These are phyloP conservation scores for Ceratocystis lukuohia DNA, from an alignment of 2,329 filamentous ascomycete species.

Conservation along the genomic window DNA sequence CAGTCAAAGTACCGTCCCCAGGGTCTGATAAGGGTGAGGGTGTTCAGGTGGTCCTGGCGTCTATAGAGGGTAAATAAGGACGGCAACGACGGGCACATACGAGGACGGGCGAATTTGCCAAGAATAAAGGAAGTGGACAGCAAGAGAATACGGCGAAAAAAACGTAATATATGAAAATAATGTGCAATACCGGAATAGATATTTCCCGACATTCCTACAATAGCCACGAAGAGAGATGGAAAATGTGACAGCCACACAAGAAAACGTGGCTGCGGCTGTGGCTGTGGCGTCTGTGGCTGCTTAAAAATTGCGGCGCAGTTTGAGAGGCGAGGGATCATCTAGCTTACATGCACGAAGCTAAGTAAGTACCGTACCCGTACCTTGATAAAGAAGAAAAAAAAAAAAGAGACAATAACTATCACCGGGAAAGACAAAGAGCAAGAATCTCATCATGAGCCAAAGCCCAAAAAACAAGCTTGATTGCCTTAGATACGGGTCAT, in stretches of 20 bases:
- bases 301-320: background rate
- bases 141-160: background rate
- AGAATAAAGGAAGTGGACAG: background rate
- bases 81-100: background rate
- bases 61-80: background rate
- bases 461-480: background rate
- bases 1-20: background rate
- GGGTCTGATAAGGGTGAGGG: conserved; percentile 8
- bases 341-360: too few species aligned
- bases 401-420: background rate
- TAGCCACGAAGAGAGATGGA: background rate
- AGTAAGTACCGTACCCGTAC: too few species aligned
- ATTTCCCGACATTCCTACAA: too few species aligned
- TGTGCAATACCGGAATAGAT: too few species aligned
- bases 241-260: background rate
- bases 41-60: conserved; percentile 1
- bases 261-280: background rate
- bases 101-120: background rate
- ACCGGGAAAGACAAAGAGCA: background rate
- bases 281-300: background rate
- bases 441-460: background rate
- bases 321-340: too few species aligned
- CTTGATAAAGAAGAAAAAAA: background rate
- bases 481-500: background rate
- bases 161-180: too few species aligned